Base-by-base conservation (phyloP, 805 yeast species). In the Torulaspora microellipsoides region DNA sequence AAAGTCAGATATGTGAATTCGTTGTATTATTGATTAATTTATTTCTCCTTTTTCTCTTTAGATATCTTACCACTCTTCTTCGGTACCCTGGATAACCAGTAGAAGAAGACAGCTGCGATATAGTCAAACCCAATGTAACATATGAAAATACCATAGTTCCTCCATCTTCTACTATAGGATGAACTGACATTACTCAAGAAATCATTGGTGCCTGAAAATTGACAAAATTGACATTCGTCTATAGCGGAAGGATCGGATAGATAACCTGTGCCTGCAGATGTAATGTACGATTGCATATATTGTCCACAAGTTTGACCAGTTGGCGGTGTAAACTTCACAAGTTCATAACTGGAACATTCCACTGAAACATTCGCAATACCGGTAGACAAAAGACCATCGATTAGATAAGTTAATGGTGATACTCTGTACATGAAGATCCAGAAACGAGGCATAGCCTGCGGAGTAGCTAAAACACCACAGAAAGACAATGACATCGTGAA, bases 361-460 rank as follows among this genome's bases (percentile, higher is more conserved):
- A 81, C 77, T 0, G 53, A 41, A 7, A 68, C 67, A 46, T 72
- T 72, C 35, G 80, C 83, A 51, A 81, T 64, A 49, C 80, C 85
- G 40, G 75, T 67, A 32, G 78, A 65, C 43, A 82, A 60, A 53
- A 78, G 62, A 34, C 78, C 81, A 14, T 71, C 67, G 41, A 84
- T 68, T 67, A 82, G 72, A 54, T 83, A 85, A 1, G 88, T 80
- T 49, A 82, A 67, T 13, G 93, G 91, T 17, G 83, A 78, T 14
- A 71, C 75, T 59, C 89, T 71, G 71, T 83, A 84, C 87, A 84
- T 80, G 71, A 83, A 84, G 34, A 75, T 69, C 89, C 90, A 81
- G 71, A 85, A 85, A n/a, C 87, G 79, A 27, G 85, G 85, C 69
- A 82, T 59, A 27, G 64, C 68, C 14, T 69, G 68, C 47, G 79